Base-by-base conservation (phyloP, 257 asterid genomes). In the Penstemon newberryi region DNA sequence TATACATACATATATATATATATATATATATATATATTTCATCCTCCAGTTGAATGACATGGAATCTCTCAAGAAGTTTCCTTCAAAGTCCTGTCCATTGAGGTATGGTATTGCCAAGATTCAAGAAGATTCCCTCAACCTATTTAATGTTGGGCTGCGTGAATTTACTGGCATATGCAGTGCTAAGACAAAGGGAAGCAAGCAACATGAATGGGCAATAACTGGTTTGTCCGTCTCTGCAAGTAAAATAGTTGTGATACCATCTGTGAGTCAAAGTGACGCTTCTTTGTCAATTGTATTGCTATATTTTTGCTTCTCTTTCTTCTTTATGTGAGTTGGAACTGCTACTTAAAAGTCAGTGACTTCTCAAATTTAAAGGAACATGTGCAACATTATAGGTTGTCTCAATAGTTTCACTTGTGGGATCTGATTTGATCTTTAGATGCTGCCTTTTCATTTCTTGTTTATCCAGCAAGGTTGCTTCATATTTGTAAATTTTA, bases 211-310 rank as follows among this genome's bases (percentile, higher is more conserved):
- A 50, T 93, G 98, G 98, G 89, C 94, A 61, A 86, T 93, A 75
- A 88, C 95, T 65, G 92, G 92, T 70, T 95, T 93, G 70, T 86
- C 98, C 5, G 75, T 93, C 73, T 80, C 96, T 41, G 98, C 98
- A 70, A 86, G 95, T 80, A 93, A 90, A 86, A 88, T 93, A 7
- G 83, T 80, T 67, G 84, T 67, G 59, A 82, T 84, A 66, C 95
- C 97, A 38, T 81, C 93, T 12, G 97, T 90, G 82, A 90, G 97
- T 84, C 54, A 51, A 61, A 52, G 39, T 25, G 33, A 1, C 33
- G 33, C 33, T 25, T 25, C 33, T 25, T 25, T 25, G 33, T 6
- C 50, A 45, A 59, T 60, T 19, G 40, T 66, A 49, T 65, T 40
- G 46, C 43, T 54, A 43, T 46, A n/a, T 41, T n/a, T 4, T 8